Evolutionary conservation across 352 stramenopile genomes (phyloP), one percentile per base, ranked within the genome.

Genomic region (Aphanomyces cochlioides): DNA sequence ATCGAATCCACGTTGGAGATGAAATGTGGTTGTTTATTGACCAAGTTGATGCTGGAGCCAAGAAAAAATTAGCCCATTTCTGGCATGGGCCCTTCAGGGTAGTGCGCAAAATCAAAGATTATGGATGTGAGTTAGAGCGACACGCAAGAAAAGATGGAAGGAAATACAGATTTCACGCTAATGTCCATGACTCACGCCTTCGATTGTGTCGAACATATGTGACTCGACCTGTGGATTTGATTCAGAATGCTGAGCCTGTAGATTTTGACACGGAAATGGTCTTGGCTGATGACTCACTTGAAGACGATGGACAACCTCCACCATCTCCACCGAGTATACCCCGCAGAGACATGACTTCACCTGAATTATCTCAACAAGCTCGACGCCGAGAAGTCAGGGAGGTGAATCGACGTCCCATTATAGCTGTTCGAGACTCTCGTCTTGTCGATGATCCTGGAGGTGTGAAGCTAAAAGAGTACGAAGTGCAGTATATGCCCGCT

Each of bases 41-140:
- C 45, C 45, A 53, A 19, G 45, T 53, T 15, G 45, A 53, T 19
- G 45, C 45, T 53, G 45, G 45, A 53, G 45, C 45, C 13, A 53
- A 53, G 45, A 53, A 53, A 53, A 53, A 53, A 19, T 53, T 53
- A 53, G 45, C 45, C 13, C 45, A 53, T 53, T 2, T 53, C 13
- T 53, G 45, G 45, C n/a, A 53, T 19, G 45, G 45, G n/a, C 45
- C 45, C 13, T 53, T 53, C 45, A 15, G 45, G n/a, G n/a, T 53
- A 15, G n/a, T 53, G 13, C 13, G n/a, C 13, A 53, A 53, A 19
- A 53, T 53, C 45, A n/a, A 15, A 53, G n/a, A 53, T 19, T 53
- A 53, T 19, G 45, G 13, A 53, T n/a, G 45, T 19, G 13, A 53
- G 45, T 1, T 53, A 53, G n/a, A 19, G 13, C 45, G 45, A 53